Percentiles rank a stretch among this genome's conserved stretches.
Conservation (phyloP, 2,329 filamentous ascomycete genomes). For the Botrytis deweyae region DNA sequence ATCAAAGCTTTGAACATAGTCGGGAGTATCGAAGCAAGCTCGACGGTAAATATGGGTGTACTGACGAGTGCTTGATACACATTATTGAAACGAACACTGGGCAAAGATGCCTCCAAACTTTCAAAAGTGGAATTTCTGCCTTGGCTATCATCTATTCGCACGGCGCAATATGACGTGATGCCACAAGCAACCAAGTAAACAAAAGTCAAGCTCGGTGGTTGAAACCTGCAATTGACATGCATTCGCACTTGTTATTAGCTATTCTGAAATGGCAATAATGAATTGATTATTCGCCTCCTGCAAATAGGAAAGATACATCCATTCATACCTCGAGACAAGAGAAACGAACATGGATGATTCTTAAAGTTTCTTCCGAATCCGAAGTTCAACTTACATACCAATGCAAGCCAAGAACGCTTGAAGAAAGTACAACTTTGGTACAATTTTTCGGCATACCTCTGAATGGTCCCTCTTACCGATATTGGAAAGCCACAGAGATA, state of each 20-base stretch:
- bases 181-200: neutral
- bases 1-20: neutral
- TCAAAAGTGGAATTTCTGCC: neutral
- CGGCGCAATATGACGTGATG: neutral
- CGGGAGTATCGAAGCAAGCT: neutral
- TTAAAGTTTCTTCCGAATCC: neutral
- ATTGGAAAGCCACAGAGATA: neutral
- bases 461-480: neutral
- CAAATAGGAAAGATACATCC: neutral
- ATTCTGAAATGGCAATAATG: neutral
- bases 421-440: neutral
- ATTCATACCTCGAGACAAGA: neutral
- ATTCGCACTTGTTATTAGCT: neutral
- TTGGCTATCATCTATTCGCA: neutral
- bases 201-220: neutral
- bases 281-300: neutral
- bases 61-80: neutral
- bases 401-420: neutral
- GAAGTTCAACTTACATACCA: neutral
- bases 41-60: neutral
- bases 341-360: neutral
- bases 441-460: neutral
- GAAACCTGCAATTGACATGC: neutral
- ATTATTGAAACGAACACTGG: neutral
- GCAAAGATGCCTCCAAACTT: neutral